These are phyloP conservation scores for Fusarium sp. DNA, from an alignment of 2,329 filamentous ascomycete genomes.

Conservation along the genomic window DNA sequence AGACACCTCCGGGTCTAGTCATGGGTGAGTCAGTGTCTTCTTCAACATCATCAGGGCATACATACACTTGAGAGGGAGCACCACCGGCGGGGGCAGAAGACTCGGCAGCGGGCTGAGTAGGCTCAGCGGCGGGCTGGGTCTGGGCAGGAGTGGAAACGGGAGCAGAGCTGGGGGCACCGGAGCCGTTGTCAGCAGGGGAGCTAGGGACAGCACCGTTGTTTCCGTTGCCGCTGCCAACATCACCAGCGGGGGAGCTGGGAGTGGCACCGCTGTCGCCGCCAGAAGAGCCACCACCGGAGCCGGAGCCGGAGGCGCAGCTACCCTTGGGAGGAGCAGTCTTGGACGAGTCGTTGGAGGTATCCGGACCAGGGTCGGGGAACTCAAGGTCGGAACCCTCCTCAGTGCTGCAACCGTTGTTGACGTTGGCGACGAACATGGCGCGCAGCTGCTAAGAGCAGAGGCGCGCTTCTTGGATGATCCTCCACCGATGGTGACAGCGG, in stretches of 20 bases:
- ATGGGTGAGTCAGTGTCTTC: slow-evolving; percentile 31
- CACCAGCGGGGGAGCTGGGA: slow-evolving; percentile 24
- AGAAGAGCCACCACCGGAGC: slow-evolving; percentile 32
- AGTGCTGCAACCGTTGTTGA: slow-evolving; percentile 70
- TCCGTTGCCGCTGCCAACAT: background rate
- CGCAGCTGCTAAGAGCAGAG: slow-evolving; percentile 60
- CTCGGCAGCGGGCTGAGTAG: slow-evolving; percentile 22
- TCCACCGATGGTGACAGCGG: slow-evolving; percentile 71
- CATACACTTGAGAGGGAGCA: slow-evolving; percentile 44
- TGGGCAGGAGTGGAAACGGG: slow-evolving; percentile 35
- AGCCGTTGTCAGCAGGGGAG: slow-evolving; percentile 10
- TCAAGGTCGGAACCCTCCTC: slow-evolving; percentile 67
- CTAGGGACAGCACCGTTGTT: slow-evolving; percentile 17
- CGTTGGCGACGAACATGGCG: slow-evolving; percentile 80
- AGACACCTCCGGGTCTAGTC: slow-evolving; percentile 58
- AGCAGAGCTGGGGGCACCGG: slow-evolving; percentile 24
- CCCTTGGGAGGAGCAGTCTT: slow-evolving; percentile 53
- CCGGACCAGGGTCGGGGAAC: slow-evolving; percentile 75
- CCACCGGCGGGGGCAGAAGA: slow-evolving; percentile 35
- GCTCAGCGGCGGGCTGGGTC: slow-evolving; percentile 31
- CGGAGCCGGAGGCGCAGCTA: slow-evolving; percentile 46
- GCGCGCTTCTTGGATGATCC: slow-evolving; percentile 49
- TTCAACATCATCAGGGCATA: slow-evolving; percentile 20
- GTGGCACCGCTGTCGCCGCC: slow-evolving; percentile 17
- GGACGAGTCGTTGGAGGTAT: slow-evolving; percentile 57